Percentiles rank a stretch among this genome's conserved stretches.
phyloP scores from a whole-genome alignment of 768 basidiomycete species.

The Termitomyces sp. region DNA sequence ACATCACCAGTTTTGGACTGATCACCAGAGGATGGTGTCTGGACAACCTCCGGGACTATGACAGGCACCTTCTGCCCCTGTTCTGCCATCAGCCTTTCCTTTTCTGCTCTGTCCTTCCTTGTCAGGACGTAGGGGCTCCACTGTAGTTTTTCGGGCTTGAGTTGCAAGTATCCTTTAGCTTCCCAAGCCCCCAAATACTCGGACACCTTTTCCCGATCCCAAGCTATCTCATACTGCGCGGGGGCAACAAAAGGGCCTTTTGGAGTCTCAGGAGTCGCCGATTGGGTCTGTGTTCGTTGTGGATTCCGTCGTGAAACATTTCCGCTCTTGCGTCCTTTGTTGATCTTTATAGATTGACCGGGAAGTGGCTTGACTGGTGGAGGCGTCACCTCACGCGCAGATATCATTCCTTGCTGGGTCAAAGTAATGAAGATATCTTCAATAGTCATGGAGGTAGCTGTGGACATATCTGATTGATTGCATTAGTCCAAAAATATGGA shows the following conservation, averaged over 20 bases:
- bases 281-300: conserved; percentile 54
- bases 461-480: conserved; percentile 64
- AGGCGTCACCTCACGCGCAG: conserved; percentile 43
- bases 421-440: conserved; percentile 85
- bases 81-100: conserved; percentile 12
- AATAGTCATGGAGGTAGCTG: conserved; percentile 83
- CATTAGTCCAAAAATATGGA: background rate
- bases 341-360: conserved; percentile 74
- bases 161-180: conserved; percentile 69
- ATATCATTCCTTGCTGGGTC: conserved; percentile 71
- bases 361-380: conserved; percentile 62
- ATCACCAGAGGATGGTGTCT: conserved; percentile 1
- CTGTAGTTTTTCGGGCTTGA: conserved; percentile 82
- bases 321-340: conserved; percentile 65
- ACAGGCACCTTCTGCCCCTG: conserved; percentile 9
- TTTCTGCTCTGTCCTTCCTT: conserved; percentile 15
- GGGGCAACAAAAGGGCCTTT: conserved; percentile 61
- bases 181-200: conserved; percentile 69
- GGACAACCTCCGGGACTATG: background rate
- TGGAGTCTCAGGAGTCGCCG: conserved; percentile 33
- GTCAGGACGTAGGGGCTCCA: conserved; percentile 85
- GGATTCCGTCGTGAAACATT: conserved; percentile 56
- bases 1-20: background rate
- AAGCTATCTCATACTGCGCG: conserved; percentile 69
- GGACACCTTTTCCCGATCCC: conserved; percentile 65